These are phyloP conservation scores for Antitrichia curtipendula DNA, from an alignment of 225 moss, liverwort and hornwort species.

Conservation along the genomic window DNA sequence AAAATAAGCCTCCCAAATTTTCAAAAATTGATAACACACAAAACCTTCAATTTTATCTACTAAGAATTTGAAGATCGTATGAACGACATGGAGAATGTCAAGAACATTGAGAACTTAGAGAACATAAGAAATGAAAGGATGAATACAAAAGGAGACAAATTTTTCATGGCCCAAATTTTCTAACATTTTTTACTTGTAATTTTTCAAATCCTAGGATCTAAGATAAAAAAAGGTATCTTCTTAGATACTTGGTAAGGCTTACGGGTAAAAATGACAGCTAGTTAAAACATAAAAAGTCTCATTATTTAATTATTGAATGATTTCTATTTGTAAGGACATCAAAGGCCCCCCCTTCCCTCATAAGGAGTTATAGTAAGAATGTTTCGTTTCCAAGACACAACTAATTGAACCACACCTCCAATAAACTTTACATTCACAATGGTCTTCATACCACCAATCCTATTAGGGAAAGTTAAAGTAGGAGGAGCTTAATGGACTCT, in stretches of 20 bases:
- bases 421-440: fast-evolving
- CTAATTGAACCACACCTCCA: fast-evolving
- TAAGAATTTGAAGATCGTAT: not conserved
- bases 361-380: not conserved
- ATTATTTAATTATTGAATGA: not conserved
- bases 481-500: not conserved
- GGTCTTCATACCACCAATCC: not conserved
- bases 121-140: fast-evolving
- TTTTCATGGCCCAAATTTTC: not conserved
- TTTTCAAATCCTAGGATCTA: fast-evolving
- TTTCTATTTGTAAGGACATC: not conserved
- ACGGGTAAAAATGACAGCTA: not conserved
- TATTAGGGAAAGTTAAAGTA: not conserved
- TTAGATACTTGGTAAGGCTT: not conserved
- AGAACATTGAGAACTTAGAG: not conserved
- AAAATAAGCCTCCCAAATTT: not conserved
- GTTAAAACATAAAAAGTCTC: not conserved
- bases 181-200: no score
- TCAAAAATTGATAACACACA: not conserved
- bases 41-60: not conserved
- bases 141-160: not conserved
- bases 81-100: not conserved
- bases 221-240: not conserved
- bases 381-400: fast-evolving
- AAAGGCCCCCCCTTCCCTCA: fast-evolving